Evolutionary conservation across 176 grass and related monocot species (phyloP).

Genomic region (Oryza glumipatula): DNA sequence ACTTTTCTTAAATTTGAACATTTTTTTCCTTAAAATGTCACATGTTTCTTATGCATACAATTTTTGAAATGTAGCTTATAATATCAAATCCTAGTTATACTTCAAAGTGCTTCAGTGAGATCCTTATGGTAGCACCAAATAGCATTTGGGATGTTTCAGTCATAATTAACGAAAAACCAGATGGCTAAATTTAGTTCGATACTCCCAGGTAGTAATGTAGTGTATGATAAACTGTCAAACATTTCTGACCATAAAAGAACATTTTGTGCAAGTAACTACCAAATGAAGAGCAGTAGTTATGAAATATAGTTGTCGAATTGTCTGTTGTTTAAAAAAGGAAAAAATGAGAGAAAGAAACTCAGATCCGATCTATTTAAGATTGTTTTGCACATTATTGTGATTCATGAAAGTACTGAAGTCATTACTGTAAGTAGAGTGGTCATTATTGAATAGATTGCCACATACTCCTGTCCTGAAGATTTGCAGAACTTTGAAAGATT

Average conservation of each 20-base stretch:
- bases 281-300: too few species aligned
- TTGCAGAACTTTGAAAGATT: neutral
- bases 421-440: neutral
- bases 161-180: neutral
- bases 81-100: neutral
- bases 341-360: too few species aligned
- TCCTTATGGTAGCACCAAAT: neutral
- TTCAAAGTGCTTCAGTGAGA: neutral
- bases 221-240: neutral
- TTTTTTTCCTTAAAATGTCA: neutral
- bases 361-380: neutral
- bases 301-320: too few species aligned
- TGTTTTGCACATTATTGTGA: neutral
- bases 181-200: neutral
- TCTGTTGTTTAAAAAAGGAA: too few species aligned
- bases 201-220: neutral
- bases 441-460: neutral
- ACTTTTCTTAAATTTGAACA: conserved; percentile 17
- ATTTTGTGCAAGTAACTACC: too few species aligned
- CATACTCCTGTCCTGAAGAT: neutral
- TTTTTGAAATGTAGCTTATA: neutral
- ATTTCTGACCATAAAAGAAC: neutral
- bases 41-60: neutral
- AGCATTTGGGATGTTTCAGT: neutral
- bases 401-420: neutral